Evolutionary conservation across 2,329 filamentous ascomycete species (phyloP).

Genomic region (Plenodomus biglobosus): DNA sequence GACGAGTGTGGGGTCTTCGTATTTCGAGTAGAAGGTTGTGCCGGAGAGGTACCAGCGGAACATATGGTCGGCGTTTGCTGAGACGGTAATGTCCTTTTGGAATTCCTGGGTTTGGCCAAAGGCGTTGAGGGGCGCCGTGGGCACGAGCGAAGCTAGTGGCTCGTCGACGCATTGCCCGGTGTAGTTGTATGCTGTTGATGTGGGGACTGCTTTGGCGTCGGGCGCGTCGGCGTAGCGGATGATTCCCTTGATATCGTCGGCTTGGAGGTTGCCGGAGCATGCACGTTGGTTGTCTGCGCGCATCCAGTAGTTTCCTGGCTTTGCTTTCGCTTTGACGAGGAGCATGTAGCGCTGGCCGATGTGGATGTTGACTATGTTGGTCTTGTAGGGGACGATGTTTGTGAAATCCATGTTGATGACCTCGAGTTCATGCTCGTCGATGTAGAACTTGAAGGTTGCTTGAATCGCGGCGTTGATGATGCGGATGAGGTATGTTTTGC

Average conservation of each 20-base stretch:
- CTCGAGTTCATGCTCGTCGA: constrained; percentile 45
- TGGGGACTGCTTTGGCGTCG: constrained; percentile 37
- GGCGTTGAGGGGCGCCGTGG: constrained; percentile 31
- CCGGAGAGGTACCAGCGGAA: constrained; percentile 46
- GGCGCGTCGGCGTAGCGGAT: constrained; percentile 48
- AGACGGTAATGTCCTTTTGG: constrained; percentile 34
- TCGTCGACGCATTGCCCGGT: constrained; percentile 42
- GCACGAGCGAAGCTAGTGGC: constrained; percentile 35
- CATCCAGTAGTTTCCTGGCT: constrained; percentile 44
- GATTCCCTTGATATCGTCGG: constrained; percentile 53
- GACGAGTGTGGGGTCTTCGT: constrained; percentile 43
- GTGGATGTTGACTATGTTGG: constrained; percentile 58
- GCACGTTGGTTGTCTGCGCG: constrained; percentile 50
- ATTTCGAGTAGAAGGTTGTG: constrained; percentile 41
- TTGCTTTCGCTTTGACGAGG: constrained; percentile 56
- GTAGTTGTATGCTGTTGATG: constrained; percentile 36
- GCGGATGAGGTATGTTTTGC: constrained; percentile 63
- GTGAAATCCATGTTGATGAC: constrained; percentile 46
- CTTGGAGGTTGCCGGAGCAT: constrained; percentile 60
- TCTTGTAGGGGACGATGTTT: constrained; percentile 55
- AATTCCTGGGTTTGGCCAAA: constrained; percentile 21
- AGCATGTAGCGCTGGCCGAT: constrained; percentile 72
- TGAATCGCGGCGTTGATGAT: constrained; percentile 60
- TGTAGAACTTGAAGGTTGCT: constrained; percentile 48
- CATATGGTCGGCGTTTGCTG: constrained; percentile 33